These are phyloP conservation scores for Myxozyma mucilagina DNA, from an alignment of 805 yeast species.

Conservation along the genomic window DNA sequence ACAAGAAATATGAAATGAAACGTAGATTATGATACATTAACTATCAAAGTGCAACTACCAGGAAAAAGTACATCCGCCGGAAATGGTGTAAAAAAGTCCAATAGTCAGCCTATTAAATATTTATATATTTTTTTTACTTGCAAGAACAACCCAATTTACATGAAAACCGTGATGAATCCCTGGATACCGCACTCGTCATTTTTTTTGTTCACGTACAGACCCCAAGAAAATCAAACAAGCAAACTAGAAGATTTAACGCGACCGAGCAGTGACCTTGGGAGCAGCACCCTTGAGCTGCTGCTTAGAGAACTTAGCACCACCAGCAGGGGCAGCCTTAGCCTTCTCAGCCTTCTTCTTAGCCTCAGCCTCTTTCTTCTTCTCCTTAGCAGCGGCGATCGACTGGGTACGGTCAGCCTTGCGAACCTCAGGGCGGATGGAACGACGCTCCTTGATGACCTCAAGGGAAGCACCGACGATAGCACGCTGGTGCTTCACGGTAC, in stretches of 20 bases:
- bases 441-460: constrained; percentile 97
- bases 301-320: constrained; percentile 80
- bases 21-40: constrained; percentile 7
- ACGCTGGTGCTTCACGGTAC: constrained; percentile 97
- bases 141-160: constrained; percentile 2
- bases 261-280: constrained; percentile 94
- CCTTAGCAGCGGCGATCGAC: constrained; percentile 61
- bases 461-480: constrained; percentile 99
- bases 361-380: constrained; percentile 75
- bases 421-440: constrained; percentile 91
- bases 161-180: background rate
- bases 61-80: background rate
- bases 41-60: background rate
- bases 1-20: background rate
- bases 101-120: background rate
- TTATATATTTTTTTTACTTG: background rate
- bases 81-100: background rate
- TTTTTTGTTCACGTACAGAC: background rate
- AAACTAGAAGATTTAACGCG: constrained; percentile 67
- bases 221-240: background rate
- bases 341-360: constrained; percentile 93
- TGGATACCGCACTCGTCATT: background rate
- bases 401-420: constrained; percentile 97
- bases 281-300: constrained; percentile 97
- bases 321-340: constrained; percentile 63